A percentile compares a stretch with the other conserved stretches of the same genome.
These are phyloP conservation scores for Eremochloa ophiuroides DNA, from an alignment of 176 grass and related monocot genomes.

Conservation along the genomic window DNA sequence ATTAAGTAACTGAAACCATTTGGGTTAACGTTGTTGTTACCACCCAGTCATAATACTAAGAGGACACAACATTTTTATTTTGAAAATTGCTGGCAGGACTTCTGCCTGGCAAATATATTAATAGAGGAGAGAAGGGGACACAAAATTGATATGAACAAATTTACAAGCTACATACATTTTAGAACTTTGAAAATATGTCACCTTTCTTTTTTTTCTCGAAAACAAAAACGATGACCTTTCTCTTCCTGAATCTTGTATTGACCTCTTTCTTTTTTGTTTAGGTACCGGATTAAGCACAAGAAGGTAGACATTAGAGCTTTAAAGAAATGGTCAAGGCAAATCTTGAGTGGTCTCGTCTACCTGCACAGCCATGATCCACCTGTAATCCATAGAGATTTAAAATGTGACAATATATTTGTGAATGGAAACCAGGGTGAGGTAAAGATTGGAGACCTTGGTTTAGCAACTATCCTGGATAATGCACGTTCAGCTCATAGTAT, in stretches of 20 bases:
- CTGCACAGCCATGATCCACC: slow-evolving; percentile 81
- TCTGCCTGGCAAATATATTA: too few species aligned
- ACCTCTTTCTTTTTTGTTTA: slow-evolving; percentile 11
- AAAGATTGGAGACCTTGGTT: slow-evolving; percentile 80
- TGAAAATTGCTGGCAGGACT: too few species aligned
- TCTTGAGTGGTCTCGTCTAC: slow-evolving; percentile 72
- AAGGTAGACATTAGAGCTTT: slow-evolving; percentile 73
- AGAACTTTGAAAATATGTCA: neutral
- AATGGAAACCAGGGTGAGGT: slow-evolving; percentile 84
- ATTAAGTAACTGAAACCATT: neutral
- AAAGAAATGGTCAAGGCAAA: slow-evolving; percentile 86
- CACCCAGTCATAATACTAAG: neutral
- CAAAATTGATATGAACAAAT: neutral
- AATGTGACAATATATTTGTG: slow-evolving; percentile 83
- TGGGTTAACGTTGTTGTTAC: neutral
- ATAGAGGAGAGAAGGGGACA: neutral
- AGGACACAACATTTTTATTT: neutral
- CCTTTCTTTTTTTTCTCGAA: too few species aligned
- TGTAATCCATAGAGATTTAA: slow-evolving; percentile 71
- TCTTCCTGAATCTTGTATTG: neutral
- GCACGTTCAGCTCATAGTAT: slow-evolving; percentile 75
- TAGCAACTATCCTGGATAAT: slow-evolving; percentile 68
- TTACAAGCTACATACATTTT: neutral
- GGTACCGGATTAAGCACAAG: slow-evolving; percentile 78
- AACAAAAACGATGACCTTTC: neutral